Percentiles rank a stretch among this genome's conserved stretches.
These are phyloP conservation scores for Urochloa ruziziensis DNA, from an alignment of 176 grass and related monocot species.

Conservation along the genomic window DNA sequence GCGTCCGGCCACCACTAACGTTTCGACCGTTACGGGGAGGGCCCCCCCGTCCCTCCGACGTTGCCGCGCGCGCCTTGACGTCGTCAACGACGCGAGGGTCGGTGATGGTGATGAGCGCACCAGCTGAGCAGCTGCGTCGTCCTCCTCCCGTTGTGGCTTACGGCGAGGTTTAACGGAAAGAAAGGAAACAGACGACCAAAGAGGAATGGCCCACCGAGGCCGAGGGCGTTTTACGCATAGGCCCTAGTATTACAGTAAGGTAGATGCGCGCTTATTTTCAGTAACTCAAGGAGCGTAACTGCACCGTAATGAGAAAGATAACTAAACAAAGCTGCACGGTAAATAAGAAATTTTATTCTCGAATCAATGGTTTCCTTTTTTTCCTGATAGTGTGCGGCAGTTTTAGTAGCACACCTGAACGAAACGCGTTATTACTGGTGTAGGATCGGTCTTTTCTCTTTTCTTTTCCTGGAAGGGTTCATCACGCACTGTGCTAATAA, in stretches of 20 bases:
- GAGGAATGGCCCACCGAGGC: not conserved
- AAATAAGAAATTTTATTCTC: not conserved
- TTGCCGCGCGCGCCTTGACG: constrained; percentile 25
- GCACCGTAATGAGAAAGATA: not conserved
- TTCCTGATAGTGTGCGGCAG: not conserved
- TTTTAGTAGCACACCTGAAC: not conserved
- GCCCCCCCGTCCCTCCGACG: not conserved
- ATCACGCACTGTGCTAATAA: not conserved
- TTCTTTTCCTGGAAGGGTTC: not conserved
- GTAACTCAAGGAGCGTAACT: not conserved
- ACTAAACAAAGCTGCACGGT: not conserved
- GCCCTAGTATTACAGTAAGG: rapidly evolving
- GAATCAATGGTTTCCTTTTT: constrained; percentile 15
- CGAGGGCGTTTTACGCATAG: not conserved
- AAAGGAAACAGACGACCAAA: not conserved
- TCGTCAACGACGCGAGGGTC: constrained; percentile 16
- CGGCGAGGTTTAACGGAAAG: not conserved
- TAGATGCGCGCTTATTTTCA: not conserved
- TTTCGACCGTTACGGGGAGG: constrained; percentile 38
- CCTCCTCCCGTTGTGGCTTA: constrained; percentile 21
- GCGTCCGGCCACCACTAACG: constrained; percentile 1
- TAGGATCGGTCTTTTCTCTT: not conserved
- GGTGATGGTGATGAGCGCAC: too few species aligned
- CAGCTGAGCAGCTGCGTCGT: not conserved
- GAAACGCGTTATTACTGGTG: not conserved